Base-by-base conservation (phyloP, 2,329 filamentous ascomycete species). In the Aspergillus caelatus region DNA sequence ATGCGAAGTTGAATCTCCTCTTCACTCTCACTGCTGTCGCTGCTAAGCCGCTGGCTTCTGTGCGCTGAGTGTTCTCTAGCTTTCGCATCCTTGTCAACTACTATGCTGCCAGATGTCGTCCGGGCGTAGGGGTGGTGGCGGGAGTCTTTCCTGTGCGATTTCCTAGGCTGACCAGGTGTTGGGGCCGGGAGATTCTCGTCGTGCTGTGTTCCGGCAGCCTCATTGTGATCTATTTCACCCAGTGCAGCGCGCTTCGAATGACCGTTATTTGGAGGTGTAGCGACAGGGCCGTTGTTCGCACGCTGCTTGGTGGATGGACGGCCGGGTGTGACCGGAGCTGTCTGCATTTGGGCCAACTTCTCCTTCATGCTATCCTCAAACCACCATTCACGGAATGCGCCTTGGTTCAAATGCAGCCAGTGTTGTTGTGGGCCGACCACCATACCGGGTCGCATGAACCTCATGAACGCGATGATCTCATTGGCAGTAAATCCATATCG, bases 371-470 rank as follows among this genome's bases (percentile, higher is more conserved):
- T 85, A 74, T 92, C 89, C 74, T 91, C 89, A 68, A 88, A 85
- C 92, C 94, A 98, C 95, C 95, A 99, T 79, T 98, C 93, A n/a
- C 95, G 88, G 88, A 99, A 99, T 41, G 91, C 90, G 41, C 91
- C 91, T 80, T 99, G 95, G 82, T 99, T 97, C 66, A 99, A 86
- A 76, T 99, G 95, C 60, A 99, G 86, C 95, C 95, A 99, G 80
- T 99, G 95, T 80, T 99, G 95, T 77, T 99, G 95, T 45, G 95
- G 95, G 0, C 95, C 95, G 59, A 99, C 95, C 8, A 99, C 95
- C 95, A 99, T 99, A 59, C 95, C 95, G 0, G 95, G 95, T 63
- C 94, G 88, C 94, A 98, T 98, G 81, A 99, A 99, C 65, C 94
- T 90, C 94, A 99, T 98, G 79, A 94, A 99, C 3, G 94, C 91